These are phyloP conservation scores for Trichophyton equinum DNA, from an alignment of 2,329 filamentous ascomycete genomes.

Conservation along the genomic window DNA sequence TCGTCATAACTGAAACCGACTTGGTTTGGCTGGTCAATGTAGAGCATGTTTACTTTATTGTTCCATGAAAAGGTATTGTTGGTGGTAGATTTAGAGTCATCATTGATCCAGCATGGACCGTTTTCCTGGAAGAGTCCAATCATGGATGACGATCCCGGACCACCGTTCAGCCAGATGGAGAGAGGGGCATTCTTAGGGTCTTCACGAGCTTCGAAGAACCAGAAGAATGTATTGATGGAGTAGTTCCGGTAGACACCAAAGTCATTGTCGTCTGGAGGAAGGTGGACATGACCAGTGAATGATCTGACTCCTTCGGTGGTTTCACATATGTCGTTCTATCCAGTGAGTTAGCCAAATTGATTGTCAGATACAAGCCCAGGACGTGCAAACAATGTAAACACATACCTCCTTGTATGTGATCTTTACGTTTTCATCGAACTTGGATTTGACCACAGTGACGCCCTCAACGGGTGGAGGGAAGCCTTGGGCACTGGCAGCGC, in stretches of 20 bases:
- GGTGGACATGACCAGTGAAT: conserved; percentile 14
- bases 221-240: conserved; percentile 22
- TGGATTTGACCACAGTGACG: conserved; percentile 32
- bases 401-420: conserved; percentile 37
- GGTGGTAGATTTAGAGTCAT: conserved; percentile 24
- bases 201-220: conserved; percentile 39
- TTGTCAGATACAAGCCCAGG: neutral
- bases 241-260: conserved; percentile 12
- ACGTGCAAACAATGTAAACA: neutral
- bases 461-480: conserved; percentile 33
- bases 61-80: conserved; percentile 46
- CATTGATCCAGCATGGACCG: conserved; percentile 33
- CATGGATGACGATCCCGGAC: conserved; percentile 35
- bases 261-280: conserved; percentile 10
- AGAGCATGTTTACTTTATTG: conserved; percentile 50
- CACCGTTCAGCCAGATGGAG: conserved; percentile 37
- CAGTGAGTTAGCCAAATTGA: neutral
- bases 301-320: conserved; percentile 11
- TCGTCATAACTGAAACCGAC: conserved; percentile 47
- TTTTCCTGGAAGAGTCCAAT: conserved; percentile 33
- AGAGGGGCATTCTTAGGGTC: conserved; percentile 34
- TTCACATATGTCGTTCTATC: conserved; percentile 11
- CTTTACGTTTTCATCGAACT: conserved; percentile 26
- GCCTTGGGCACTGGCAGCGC: conserved; percentile 4
- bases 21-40: conserved; percentile 54